Percentiles rank a stretch among this genome's conserved stretches.
These are phyloP conservation scores for Globisporangium parvum DNA, from an alignment of 352 stramenopile species.

Conservation along the genomic window DNA sequence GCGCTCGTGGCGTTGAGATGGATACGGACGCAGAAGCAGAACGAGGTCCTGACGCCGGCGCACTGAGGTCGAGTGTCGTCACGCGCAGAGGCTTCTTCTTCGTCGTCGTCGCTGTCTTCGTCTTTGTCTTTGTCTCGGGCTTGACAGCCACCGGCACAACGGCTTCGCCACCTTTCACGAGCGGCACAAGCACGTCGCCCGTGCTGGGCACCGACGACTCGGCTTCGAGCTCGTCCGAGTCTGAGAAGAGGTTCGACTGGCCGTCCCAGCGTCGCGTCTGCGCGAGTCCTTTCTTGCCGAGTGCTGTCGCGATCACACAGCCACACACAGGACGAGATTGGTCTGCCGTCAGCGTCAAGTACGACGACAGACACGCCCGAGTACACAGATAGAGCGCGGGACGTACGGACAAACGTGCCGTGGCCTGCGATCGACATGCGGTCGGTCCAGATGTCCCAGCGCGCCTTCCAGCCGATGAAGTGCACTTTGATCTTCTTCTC, in stretches of 20 bases:
- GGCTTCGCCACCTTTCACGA: constrained; percentile 1
- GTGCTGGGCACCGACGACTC: background rate
- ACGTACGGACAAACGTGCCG: constrained; percentile 47
- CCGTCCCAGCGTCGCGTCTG: constrained; percentile 12
- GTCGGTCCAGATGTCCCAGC: constrained; percentile 73
- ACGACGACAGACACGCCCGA: background rate
- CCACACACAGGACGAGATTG: background rate
- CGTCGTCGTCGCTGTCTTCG: background rate
- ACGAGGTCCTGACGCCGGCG: too few relatives aligned
- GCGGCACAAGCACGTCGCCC: background rate
- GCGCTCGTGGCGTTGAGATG: background rate
- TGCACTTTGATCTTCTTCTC: constrained; percentile 66
- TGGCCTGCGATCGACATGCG: constrained; percentile 54
- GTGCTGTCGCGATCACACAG: constrained; percentile 1
- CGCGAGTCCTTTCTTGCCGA: constrained; percentile 14
- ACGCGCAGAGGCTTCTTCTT: background rate
- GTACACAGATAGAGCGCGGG: background rate
- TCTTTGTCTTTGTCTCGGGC: background rate
- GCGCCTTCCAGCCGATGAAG: constrained; percentile 62
- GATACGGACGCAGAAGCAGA: too few relatives aligned
- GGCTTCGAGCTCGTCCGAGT: background rate
- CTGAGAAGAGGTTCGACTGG: constrained; percentile 14
- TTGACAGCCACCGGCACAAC: too few relatives aligned
- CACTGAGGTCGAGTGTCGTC: too few relatives aligned
- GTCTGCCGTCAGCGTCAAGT: background rate